Conservation (phyloP, 1,284 basidiomycete species). For the Wallemia hederae region DNA sequence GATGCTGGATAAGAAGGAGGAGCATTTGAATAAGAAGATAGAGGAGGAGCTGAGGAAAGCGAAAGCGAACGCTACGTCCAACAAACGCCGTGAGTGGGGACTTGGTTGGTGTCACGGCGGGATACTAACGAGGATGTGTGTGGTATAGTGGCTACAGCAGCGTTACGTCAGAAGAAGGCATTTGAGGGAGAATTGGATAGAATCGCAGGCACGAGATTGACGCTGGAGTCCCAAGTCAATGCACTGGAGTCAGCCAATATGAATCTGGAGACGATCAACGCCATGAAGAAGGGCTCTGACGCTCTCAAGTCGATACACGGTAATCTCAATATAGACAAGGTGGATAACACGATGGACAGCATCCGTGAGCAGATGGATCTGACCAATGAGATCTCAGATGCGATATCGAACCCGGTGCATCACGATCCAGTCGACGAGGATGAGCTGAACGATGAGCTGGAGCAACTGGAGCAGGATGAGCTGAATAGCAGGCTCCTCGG, state of each 20-base stretch:
- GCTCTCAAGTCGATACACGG: conserved; percentile 79
- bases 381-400: conserved; percentile 83
- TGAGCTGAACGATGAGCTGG: conserved; percentile 53
- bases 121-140: background rate
- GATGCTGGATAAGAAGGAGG: conserved; percentile 99
- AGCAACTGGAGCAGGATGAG: conserved; percentile 69
- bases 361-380: conserved; percentile 82
- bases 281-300: conserved; percentile 86
- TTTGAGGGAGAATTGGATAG: conserved; percentile 67
- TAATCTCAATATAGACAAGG: conserved; percentile 67
- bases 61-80: conserved; percentile 67
- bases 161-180: conserved; percentile 82
- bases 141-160: conserved; percentile 42
- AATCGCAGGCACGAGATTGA: conserved; percentile 59
- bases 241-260: conserved; percentile 93
- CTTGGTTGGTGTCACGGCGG: conserved; percentile 7
- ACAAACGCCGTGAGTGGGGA: conserved; percentile 50
- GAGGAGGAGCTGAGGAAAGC: conserved; percentile 83
- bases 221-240: conserved; percentile 86
- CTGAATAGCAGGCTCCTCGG: conserved; percentile 63
- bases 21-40: conserved; percentile 84
- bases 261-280: conserved; percentile 90
- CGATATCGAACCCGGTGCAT: conserved; percentile 52
- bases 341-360: conserved; percentile 67
- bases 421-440: conserved; percentile 24